Conservation (phyloP, 2,329 filamentous ascomycete species). For the Emmonsia crescens region DNA sequence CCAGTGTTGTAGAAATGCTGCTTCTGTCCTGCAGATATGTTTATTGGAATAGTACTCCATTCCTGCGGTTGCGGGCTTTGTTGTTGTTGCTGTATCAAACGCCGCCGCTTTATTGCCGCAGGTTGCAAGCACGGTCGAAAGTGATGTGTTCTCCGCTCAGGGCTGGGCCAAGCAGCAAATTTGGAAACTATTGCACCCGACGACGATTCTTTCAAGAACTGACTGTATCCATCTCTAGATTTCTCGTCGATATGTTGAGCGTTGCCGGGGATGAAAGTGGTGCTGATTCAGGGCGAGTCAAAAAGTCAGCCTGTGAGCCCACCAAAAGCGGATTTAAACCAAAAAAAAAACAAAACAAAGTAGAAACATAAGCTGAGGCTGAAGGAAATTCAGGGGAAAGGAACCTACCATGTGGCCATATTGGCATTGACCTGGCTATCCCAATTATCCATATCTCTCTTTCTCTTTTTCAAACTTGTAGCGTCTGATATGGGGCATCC, state of each 20-base stretch:
- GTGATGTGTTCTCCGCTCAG: not conserved
- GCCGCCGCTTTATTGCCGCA: conserved; percentile 3
- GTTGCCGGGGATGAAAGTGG: conserved; percentile 11
- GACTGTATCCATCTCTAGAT: conserved; percentile 11
- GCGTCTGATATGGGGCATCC: conserved; percentile 5
- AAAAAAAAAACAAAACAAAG: not conserved
- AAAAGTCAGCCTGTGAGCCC: conserved; percentile 16
- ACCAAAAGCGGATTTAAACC: not conserved
- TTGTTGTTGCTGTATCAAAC: conserved; percentile 12
- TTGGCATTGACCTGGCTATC: conserved; percentile 10
- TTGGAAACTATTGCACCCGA: not conserved
- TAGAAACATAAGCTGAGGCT: not conserved
- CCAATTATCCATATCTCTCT: conserved; percentile 15
- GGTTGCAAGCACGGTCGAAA: not conserved
- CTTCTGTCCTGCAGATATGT: not conserved
- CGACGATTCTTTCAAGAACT: conserved; percentile 8
- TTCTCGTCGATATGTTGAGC: conserved; percentile 11
- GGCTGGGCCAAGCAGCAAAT: not conserved
- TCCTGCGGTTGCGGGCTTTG: conserved; percentile 9
- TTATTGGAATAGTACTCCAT: not conserved
- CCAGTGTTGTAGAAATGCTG: not conserved
- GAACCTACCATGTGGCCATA: conserved; percentile 11
- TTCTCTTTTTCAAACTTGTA: conserved; percentile 18
- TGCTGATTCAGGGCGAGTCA: not conserved
- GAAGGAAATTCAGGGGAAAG: not conserved